Base-by-base conservation (phyloP, 2,329 filamentous ascomycete species). In the Exophiala aquamarina region DNA sequence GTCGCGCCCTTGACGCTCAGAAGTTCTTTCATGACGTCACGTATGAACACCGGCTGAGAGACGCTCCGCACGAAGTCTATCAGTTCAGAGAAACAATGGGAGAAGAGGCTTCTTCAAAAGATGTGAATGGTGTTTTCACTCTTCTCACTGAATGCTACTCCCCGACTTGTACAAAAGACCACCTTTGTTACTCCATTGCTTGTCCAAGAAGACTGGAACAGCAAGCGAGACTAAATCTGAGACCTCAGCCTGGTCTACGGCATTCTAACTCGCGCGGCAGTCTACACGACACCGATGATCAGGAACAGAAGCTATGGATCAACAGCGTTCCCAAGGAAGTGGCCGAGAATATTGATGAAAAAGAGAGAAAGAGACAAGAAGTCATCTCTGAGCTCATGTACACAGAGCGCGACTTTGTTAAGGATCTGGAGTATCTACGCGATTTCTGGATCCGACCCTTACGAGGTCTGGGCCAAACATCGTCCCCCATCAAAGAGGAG, bases 11-110 rank as follows among this genome's bases (percentile, higher is more conserved):
- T 51, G 93, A 98, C 70, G 93, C 93, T 18, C 93, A 98, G 65
- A 97, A 97, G 66, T 96, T 95, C 72, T 98, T 98, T 66, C 93
- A 98, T 72, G 93, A 98, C 76, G 93, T 97, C 41, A 96, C 92
- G 1, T 98, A 98, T 68, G 92, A 96, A 61, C 93, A 98, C 68
- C 82, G 93, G 38, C 74, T 98, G 61, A 87, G 93, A 68, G 93
- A 98, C 68, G 94, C 92, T n/a, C 82, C 85, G 32, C 86, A 85
- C 41, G 93, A 98, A 69, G 87, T 98, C 67, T 98, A 97, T 67
- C 92, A 97, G 65, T 98, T 98, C 70, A 84, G 87, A 59, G 92
- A 97, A 71, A 94, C 86, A 2, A 77, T 97, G 66, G 86, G 91
- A 42, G 71, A 74, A 71, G 92, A 97, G 43, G 83, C 89, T 11